phyloP scores from a whole-genome alignment of 1,284 basidiomycete genomes.

The Pseudozyma tsukubaensis region DNA sequence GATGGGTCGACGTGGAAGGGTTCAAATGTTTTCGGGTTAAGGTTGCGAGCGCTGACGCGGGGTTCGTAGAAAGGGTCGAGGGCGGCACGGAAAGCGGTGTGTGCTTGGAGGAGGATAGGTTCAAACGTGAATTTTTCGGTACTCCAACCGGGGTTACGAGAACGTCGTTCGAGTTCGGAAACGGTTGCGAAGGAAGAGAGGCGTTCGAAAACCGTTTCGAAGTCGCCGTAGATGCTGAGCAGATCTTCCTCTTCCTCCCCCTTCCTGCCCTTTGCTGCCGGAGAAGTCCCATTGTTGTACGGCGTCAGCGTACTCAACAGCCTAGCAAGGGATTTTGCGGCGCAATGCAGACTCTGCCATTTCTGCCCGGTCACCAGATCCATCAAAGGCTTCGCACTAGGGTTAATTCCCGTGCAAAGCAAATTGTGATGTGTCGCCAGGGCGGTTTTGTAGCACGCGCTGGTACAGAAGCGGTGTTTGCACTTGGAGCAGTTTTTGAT shows the following conservation, averaged over 20 bases:
- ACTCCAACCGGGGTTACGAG: conserved; percentile 61
- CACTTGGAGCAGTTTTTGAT: conserved; percentile 52
- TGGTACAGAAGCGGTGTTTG: conserved; percentile 80
- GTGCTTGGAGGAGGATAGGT: conserved; percentile 30
- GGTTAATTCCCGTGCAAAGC: conserved; percentile 81
- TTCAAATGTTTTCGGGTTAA: conserved; percentile 73
- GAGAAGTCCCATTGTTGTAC: conserved; percentile 1
- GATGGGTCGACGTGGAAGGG: conserved; percentile 74
- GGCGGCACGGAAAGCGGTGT: conserved; percentile 31
- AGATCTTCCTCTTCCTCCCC: conserved; percentile 5
- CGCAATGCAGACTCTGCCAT: conserved; percentile 47
- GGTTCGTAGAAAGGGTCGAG: conserved; percentile 51
- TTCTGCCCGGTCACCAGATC: conserved; percentile 55
- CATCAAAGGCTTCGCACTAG: conserved; percentile 71
- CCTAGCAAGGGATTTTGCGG: conserved; percentile 23
- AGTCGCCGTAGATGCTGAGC: conserved; percentile 17
- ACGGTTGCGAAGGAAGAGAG: conserved; percentile 60
- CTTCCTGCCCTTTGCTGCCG: background rate
- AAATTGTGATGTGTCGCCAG: conserved; percentile 76
- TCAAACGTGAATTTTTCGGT: conserved; percentile 49
- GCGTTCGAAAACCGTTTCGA: conserved; percentile 41
- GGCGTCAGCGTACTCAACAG: conserved; percentile 22
- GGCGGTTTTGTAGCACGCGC: conserved; percentile 77
- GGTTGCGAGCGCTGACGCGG: conserved; percentile 78
- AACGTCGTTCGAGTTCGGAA: conserved; percentile 57